Conservation (phyloP, 2,329 filamentous ascomycete genomes). For the Venturia pyrina region DNA sequence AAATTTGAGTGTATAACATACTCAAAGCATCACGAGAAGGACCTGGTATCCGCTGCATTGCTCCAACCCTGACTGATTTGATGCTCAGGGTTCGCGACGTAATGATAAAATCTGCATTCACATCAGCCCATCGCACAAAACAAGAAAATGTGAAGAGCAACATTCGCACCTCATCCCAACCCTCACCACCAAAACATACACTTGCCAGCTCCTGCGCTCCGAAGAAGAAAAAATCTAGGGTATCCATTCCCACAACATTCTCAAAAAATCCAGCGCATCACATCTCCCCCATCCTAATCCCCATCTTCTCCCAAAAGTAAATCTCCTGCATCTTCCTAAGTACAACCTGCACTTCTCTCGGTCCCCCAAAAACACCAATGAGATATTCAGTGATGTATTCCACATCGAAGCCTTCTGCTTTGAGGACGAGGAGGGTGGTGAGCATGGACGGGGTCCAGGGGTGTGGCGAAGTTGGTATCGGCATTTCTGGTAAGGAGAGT, state of each 20-base stretch:
- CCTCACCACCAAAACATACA: too few species aligned
- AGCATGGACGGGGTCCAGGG: conserved; percentile 9
- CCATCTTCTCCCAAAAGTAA: conserved; percentile 11
- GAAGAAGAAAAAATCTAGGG: too few species aligned
- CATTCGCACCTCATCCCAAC: too few species aligned
- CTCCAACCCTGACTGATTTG: too few species aligned
- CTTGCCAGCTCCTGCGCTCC: too few species aligned
- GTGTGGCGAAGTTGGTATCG: conserved; percentile 6
- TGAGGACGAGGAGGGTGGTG: not conserved
- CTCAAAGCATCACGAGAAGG: not conserved
- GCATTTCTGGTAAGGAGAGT: not conserved
- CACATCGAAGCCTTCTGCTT: conserved; percentile 4
- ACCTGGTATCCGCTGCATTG: not conserved
- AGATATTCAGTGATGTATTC: conserved; percentile 9
- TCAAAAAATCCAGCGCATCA: not conserved
- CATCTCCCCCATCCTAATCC: conserved; percentile 6
- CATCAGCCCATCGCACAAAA: too few species aligned
- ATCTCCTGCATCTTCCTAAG: conserved; percentile 12
- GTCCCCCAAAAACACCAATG: conserved; percentile 2
- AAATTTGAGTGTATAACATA: not conserved
- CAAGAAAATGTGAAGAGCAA: too few species aligned
- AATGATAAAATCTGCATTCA: too few species aligned
- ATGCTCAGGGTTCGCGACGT: too few species aligned
- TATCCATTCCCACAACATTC: too few species aligned
- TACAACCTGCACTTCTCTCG: conserved; percentile 7